A percentile compares a stretch with the other conserved stretches of the same genome.
These are phyloP conservation scores for Castanea crenata DNA, from an alignment of 306 rosid species.

Conservation along the genomic window DNA sequence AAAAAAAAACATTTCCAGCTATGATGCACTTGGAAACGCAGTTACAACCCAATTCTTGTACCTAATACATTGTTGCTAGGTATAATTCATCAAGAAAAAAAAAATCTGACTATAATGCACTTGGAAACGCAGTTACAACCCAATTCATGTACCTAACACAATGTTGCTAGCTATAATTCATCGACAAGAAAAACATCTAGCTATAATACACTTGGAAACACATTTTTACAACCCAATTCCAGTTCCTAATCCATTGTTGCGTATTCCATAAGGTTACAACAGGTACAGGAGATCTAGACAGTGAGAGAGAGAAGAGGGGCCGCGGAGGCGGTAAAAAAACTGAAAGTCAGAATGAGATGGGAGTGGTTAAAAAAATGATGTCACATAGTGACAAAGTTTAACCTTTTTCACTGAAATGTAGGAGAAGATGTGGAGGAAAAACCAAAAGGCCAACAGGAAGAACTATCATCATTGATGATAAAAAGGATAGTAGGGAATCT, in stretches of 20 bases:
- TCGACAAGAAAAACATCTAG: too few species aligned
- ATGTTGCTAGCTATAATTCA: too few species aligned
- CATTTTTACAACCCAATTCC: too few species aligned
- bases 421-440: slow-evolving; percentile 74
- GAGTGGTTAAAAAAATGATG: slow-evolving; percentile 65
- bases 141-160: neutral
- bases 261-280: slow-evolving; percentile 28
- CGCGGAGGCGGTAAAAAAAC: neutral
- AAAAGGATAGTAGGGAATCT: slow-evolving; percentile 80
- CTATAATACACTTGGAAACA: too few species aligned
- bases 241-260: neutral
- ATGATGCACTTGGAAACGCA: too few species aligned
- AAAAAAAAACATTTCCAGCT: too few species aligned
- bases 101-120: too few species aligned
- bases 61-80: neutral
- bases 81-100: too few species aligned
- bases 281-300: slow-evolving; percentile 38
- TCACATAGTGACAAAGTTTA: slow-evolving; percentile 74
- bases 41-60: too few species aligned
- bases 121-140: neutral
- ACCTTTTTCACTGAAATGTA: slow-evolving; percentile 97
- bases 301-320: neutral
- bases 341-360: slow-evolving; percentile 15
- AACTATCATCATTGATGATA: slow-evolving; percentile 78
- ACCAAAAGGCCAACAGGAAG: slow-evolving; percentile 60